Percentiles rank a stretch among this genome's conserved stretches.
Evolutionary conservation across 805 yeast genomes (phyloP).

Genomic region (Starmerella vitae): DNA sequence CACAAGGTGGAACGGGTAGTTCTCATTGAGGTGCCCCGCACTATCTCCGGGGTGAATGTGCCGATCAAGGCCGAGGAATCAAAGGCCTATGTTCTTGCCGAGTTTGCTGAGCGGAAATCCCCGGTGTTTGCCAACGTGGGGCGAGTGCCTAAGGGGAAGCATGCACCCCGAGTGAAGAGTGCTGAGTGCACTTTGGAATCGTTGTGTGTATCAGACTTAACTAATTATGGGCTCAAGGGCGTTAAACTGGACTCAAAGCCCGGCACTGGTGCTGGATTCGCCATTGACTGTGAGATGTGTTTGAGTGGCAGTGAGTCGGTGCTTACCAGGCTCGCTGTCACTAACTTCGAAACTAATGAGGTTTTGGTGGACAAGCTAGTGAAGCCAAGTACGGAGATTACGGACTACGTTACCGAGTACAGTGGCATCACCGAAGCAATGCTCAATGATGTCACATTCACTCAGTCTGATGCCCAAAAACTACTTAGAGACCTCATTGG

Average conservation of each 20-base stretch:
- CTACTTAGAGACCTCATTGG: constrained; percentile 38
- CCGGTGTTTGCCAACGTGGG: background rate
- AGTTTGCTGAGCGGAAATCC: background rate
- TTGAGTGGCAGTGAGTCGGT: constrained; percentile 46
- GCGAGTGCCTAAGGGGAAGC: background rate
- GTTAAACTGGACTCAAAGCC: constrained; percentile 3
- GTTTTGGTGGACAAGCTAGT: constrained; percentile 62
- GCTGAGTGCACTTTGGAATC: constrained; percentile 29
- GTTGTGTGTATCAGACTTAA: constrained; percentile 24
- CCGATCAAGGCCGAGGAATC: background rate
- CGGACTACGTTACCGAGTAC: constrained; percentile 67
- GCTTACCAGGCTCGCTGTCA: constrained; percentile 62
- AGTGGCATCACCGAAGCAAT: constrained; percentile 77
- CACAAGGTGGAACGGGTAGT: background rate
- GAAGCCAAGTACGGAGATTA: constrained; percentile 59
- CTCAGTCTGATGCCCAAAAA: constrained; percentile 53
- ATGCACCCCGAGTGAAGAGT: background rate
- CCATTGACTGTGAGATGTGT: constrained; percentile 93
- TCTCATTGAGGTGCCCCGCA: background rate
- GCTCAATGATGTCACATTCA: constrained; percentile 48
- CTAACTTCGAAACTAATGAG: constrained; percentile 37
- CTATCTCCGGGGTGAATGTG: background rate
- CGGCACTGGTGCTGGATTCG: constrained; percentile 37
- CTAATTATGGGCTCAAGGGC: constrained; percentile 13
- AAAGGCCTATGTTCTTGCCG: background rate